These are phyloP conservation scores for Antitrichia curtipendula DNA, from an alignment of 225 moss, liverwort and hornwort genomes.

Conservation along the genomic window DNA sequence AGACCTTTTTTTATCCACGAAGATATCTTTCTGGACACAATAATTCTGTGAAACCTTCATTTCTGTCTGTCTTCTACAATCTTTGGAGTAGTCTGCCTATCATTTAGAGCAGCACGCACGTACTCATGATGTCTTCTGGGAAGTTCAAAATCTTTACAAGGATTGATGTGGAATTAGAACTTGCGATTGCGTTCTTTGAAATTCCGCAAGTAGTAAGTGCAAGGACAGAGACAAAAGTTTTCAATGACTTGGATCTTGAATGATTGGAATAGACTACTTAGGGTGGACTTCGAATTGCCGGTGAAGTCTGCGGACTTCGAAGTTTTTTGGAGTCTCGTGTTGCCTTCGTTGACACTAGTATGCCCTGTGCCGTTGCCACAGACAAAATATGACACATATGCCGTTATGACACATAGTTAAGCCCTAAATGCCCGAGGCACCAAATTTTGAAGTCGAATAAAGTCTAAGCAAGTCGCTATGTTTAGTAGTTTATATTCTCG, in stretches of 20 bases:
- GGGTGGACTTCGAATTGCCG: background rate
- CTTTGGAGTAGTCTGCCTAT: background rate
- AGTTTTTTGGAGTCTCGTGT: background rate
- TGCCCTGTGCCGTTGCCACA: too few species aligned
- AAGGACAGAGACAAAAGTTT: too few species aligned
- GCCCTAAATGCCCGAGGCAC: too few species aligned
- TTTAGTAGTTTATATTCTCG: too few species aligned
- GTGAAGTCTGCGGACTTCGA: background rate
- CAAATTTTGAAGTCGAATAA: too few species aligned
- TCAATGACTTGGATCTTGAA: background rate
- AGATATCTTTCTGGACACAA: background rate
- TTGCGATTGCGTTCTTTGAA: background rate
- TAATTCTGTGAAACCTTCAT: background rate
- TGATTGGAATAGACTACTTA: too few species aligned
- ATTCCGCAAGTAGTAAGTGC: fast-evolving
- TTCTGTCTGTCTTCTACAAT: too few species aligned
- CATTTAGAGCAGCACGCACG: too few species aligned
- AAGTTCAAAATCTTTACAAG: background rate
- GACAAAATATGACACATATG: too few species aligned
- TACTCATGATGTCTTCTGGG: background rate
- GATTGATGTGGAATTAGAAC: background rate
- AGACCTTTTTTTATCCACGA: background rate
- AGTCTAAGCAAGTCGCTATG: too few species aligned
- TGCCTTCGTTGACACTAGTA: background rate
- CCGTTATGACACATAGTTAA: too few species aligned